Base-by-base conservation (phyloP, 225 moss, liverwort and hornwort species). In the Takakia lepidozioides region DNA sequence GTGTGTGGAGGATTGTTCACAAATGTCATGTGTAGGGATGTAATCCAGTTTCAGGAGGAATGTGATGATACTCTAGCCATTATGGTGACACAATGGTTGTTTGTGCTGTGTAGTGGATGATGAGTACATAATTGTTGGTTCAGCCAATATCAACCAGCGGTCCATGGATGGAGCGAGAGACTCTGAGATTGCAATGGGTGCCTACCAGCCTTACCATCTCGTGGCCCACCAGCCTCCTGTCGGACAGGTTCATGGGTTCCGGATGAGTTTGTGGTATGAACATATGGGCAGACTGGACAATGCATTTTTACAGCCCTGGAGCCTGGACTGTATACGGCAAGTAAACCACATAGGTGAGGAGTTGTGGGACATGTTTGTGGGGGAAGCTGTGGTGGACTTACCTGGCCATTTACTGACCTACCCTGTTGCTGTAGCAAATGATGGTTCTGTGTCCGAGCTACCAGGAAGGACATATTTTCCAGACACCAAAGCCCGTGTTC, bases 61-160 rank as follows among this genome's bases (percentile, higher is more conserved):
- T n/a, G n/a, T n/a, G n/a, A n/a, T n/a, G n/a, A n/a, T n/a, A n/a
- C n/a, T n/a, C n/a, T n/a, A n/a, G n/a, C n/a, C n/a, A n/a, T n/a
- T n/a, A 8, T 26, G 11, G 11, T 37, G 32, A 41, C 41, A 41
- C 17, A 41, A 7, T 18, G 19, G 6, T 17, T 19, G n/a, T 41
- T 17, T 41, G 18, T 35, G 16, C n/a, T 71, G 32, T 67, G 80
- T 77, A 93, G 93, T 93, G 40, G 93, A 93, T 17, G 93, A 93
- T 34, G 93, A 89, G 63, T 93, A 77, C 50, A 80, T 93, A 16
- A 84, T 93, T 34, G 61, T 89, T 29, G 93, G 93, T 8, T 89
- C 89, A 2, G 89, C 93, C 59, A 93, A 93, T 57, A 93, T 93
- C 68, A 93, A 93, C 58, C 86, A 93, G 58, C 70, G 93, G 46